Evolutionary conservation across 1,284 basidiomycete species (phyloP).

Genomic region (Sporisorium reilianum): DNA sequence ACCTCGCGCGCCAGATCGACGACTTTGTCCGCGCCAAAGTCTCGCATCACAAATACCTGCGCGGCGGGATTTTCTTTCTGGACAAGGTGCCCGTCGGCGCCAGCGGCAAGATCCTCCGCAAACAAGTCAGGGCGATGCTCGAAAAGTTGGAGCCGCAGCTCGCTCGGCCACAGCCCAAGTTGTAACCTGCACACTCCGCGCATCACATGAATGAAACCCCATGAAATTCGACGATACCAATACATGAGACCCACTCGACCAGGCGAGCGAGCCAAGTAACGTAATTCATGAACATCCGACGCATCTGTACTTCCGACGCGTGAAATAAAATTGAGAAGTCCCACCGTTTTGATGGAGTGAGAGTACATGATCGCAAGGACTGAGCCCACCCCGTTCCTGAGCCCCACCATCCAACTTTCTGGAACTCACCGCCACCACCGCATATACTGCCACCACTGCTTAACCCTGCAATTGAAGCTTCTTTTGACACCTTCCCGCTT

Average conservation of each 20-base stretch:
- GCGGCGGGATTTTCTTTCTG: constrained; percentile 45
- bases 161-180: constrained; percentile 17
- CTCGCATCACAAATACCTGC: constrained; percentile 43
- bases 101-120: constrained; percentile 50
- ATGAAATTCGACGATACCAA: constrained; percentile 7
- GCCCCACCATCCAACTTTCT: too few species aligned
- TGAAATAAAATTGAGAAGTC: too few species aligned
- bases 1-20: constrained; percentile 27
- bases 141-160: constrained; percentile 7
- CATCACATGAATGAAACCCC: not conserved
- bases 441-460: too few species aligned
- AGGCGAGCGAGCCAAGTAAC: too few species aligned
- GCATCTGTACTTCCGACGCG: too few species aligned
- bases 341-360: too few species aligned
- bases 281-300: too few species aligned
- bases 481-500: too few species aligned
- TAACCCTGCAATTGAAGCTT: too few species aligned
- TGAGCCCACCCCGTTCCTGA: too few species aligned
- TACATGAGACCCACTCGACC: not conserved
- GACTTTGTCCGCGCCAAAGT: constrained; percentile 38
- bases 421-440: too few species aligned
- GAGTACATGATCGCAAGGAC: too few species aligned
- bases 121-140: constrained; percentile 29
- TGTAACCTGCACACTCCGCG: constrained; percentile 1
- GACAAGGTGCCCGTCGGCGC: constrained; percentile 46